phyloP scores from a whole-genome alignment of 2,329 filamentous ascomycete species.

The Trichoderma koningiopsis region DNA sequence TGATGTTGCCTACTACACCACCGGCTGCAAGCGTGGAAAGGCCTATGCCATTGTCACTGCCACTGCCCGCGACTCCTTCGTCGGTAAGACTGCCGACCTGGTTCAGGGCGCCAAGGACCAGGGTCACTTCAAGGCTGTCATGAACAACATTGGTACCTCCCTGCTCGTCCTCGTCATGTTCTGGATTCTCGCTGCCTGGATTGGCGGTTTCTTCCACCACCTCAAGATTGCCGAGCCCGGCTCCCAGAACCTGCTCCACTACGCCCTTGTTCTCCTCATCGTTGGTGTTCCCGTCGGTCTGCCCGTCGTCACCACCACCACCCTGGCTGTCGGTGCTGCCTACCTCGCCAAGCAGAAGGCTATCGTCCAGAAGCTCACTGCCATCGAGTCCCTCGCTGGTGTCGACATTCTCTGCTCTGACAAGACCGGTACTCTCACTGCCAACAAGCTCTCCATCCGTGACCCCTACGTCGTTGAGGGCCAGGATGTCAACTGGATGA shows the following conservation, averaged over 20 bases:
- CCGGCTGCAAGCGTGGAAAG: constrained; percentile 86
- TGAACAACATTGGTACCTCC: constrained; percentile 82
- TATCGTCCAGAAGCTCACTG: constrained; percentile 89
- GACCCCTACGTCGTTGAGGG: constrained; percentile 83
- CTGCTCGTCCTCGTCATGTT: constrained; percentile 78
- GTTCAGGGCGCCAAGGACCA: constrained; percentile 73
- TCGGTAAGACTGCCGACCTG: constrained; percentile 83
- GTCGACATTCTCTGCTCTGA: constrained; percentile 93
- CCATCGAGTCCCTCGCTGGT: constrained; percentile 89
- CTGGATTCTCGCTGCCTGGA: constrained; percentile 81
- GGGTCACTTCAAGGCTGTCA: constrained; percentile 89
- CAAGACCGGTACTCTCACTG: constrained; percentile 91
- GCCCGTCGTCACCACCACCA: constrained; percentile 89
- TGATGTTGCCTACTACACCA: constrained; percentile 82
- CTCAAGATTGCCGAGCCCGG: constrained; percentile 65
- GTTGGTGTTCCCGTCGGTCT: constrained; percentile 93
- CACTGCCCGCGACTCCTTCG: constrained; percentile 87
- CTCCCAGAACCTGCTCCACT: constrained; percentile 65
- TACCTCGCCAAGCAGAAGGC: constrained; percentile 92
- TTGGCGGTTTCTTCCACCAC: constrained; percentile 84
- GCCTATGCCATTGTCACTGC: constrained; percentile 79
- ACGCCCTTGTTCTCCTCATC: constrained; percentile 86
- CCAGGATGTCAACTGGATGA: constrained; percentile 83
- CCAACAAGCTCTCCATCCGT: constrained; percentile 87
- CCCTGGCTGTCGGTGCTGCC: constrained; percentile 90